Base-by-base conservation (phyloP, 1,284 basidiomycete species). In the Moesziomyces aphidis region DNA sequence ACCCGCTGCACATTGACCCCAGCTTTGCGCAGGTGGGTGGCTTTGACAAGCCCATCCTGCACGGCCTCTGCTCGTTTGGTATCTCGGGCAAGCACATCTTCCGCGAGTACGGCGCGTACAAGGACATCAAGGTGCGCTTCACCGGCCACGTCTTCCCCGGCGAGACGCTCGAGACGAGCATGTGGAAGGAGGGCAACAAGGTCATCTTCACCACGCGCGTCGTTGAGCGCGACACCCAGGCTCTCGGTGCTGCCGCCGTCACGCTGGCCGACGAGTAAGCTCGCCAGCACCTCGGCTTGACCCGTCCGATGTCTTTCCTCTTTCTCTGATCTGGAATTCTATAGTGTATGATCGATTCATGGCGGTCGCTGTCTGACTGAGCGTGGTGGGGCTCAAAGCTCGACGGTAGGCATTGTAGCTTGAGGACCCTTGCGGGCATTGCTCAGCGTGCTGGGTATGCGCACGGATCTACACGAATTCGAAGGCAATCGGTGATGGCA, bases 121-220 rank as follows among this genome's bases (percentile, higher is more conserved):
- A 90, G 81, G 94, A 97, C 85, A 97, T 99, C 88, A 99, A 99
- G 89, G 94, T 94, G 68, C 90, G 96, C 57, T 95, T 96, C 85
- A 89, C 91, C 0, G 93, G 93, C n/a, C 89, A 92, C 7, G 94
- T 99, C 36, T 95, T 92, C 84, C 96, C 96, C 5, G 95, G 95
- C 11, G 95, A 99, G 87, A 98, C 96, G 62, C 73, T 82, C 55
- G 76, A 77, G 73, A 79, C 78, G n/a, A 74, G 71, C 61, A 97
- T 97, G 95, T 99, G 96, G 96, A 97, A 95, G 85, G 94, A 97
- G 80, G 93, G 91, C 21, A 86, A 89, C 80, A 97, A 92, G 86
- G 91, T 98, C 73, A 90, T 97, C 73, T 99, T 99, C 86, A 88
- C 93, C 94, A 84, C 86, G 65, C 92, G 87, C 83, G 90, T 91